Base-by-base conservation (phyloP, 2,329 filamentous ascomycete species). In the Aulographum hederae region DNA sequence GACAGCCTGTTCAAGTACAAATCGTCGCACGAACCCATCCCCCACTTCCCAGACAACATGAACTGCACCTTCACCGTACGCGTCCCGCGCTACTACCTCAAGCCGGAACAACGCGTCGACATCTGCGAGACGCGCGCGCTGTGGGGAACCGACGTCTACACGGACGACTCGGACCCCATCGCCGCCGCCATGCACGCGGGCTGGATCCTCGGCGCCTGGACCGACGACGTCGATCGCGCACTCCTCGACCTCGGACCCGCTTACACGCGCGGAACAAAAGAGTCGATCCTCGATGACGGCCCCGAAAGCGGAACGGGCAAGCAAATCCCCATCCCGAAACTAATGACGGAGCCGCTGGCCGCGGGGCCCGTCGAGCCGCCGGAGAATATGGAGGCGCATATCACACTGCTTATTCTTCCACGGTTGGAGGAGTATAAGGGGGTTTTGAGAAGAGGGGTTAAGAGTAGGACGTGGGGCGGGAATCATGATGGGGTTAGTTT, bases 131-230 rank as follows among this genome's bases (percentile, higher is more conserved):
- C 81, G 20, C 69, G 78, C 14, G 79, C 80, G 5, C 52, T 98
- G 0, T 98, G 86, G 85, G 89, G 89, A 1, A 89, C 82, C 0
- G 85, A 91, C 23, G 68, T 98, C 5, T 95, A 95, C 48, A 92
- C 84, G 0, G 89, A 98, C 43, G 89, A 98, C 52, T 93, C 84
- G 0, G 89, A 98, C 47, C 73, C 89, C 1, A 67, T 98, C 16
- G 86, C 84, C 0, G 85, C 86, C 2, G 86, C 85, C 37, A 86
- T 98, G 28, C 89, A 98, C 50, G 74, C 75, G 2, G 89, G 89
- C 3, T 95, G 84, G 73, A 78, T 98, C 41, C 73, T 76, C 26
- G 86, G 86, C 20, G 81, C 85, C 43, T 93, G 85, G 78, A 63
- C 72, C 4, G 73, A 84, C 5, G 77, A 81, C 21, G 68, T 89